Evolutionary conservation across 371 early-diverging fungal genomes (phyloP).

Genomic region (Mortierella sp.): DNA sequence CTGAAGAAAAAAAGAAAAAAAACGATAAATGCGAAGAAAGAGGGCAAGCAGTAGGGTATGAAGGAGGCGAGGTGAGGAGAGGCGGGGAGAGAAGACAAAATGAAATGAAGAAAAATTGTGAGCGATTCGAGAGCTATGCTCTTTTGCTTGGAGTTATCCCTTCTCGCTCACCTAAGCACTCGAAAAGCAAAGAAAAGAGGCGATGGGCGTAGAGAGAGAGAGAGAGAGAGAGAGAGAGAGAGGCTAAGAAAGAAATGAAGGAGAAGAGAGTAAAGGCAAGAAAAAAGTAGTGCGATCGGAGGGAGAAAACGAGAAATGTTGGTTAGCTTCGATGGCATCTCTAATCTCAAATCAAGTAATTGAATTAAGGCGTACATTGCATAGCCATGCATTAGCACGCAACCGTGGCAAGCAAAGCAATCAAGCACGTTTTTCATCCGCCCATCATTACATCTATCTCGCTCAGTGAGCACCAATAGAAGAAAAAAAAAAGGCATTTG

Average conservation of each 20-base stretch:
- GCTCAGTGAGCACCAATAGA: not conserved
- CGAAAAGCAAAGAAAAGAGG: not conserved
- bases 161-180: not conserved
- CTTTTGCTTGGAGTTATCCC: not conserved
- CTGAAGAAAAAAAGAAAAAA: not conserved
- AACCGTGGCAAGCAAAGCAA: not conserved
- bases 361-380: slow-evolving; percentile 5
- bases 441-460: too few relatives aligned
- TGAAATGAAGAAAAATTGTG: not conserved
- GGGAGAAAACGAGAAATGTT: not conserved
- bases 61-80: too few relatives aligned
- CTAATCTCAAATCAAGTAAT: not conserved
- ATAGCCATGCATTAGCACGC: not conserved
- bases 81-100: too few relatives aligned
- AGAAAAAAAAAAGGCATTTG: not conserved
- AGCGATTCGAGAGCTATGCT: not conserved
- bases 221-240: not conserved
- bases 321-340: not conserved
- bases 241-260: not conserved
- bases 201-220: not conserved
- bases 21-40: not conserved
- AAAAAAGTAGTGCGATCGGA: not conserved
- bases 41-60: too few relatives aligned
- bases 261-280: not conserved
- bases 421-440: not conserved